A percentile compares a stretch with the other conserved stretches of the same genome.
Evolutionary conservation across 345 rosid species (phyloP).

Genomic region (Eucalyptus albens): DNA sequence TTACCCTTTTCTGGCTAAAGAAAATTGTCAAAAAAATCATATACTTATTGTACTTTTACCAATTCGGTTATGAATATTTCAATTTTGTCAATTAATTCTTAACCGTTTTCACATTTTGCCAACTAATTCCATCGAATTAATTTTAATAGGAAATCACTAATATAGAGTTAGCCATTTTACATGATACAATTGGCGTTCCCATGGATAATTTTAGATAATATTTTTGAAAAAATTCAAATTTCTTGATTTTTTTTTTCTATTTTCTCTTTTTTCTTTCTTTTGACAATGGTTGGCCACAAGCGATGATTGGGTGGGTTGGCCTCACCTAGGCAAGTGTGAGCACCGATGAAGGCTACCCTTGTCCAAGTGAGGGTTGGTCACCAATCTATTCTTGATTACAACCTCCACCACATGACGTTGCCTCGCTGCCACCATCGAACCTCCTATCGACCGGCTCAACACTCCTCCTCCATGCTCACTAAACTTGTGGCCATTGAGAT

Average conservation of each 20-base stretch:
- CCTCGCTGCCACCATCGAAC: accelerated
- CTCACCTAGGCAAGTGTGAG: accelerated
- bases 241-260: no score
- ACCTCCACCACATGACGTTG: background rate
- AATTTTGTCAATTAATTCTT: no score
- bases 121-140: no score
- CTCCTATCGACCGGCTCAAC: background rate
- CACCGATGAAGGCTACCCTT: background rate
- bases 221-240: no score
- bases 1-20: background rate
- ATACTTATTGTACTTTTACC: no score
- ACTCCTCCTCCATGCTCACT: background rate
- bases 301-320: background rate
- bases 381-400: background rate
- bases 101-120: background rate
- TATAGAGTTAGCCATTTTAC: no score
- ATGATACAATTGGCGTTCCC: accelerated
- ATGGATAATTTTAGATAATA: no score
- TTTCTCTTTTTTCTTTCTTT: background rate
- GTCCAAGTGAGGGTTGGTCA: background rate
- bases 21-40: no score
- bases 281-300: background rate
- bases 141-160: background rate
- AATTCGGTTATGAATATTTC: accelerated
- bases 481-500: background rate